These are phyloP conservation scores for Saturnispora mendoncae DNA, from an alignment of 805 yeast species.

Conservation along the genomic window DNA sequence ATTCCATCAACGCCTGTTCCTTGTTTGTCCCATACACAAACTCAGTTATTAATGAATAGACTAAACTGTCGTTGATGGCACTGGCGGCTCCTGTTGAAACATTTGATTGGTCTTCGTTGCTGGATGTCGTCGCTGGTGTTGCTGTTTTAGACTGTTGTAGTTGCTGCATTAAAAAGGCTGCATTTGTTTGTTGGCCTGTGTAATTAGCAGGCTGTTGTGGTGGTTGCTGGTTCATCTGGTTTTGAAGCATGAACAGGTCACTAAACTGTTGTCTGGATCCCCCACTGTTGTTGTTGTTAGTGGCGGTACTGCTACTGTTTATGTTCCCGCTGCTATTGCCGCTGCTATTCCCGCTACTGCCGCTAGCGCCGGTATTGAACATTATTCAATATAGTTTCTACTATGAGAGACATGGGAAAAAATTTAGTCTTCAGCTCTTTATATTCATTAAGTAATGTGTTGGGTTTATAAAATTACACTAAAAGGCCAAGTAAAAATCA, in stretches of 20 bases:
- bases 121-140: slow-evolving; percentile 10
- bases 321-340: no score
- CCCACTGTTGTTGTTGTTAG: no score
- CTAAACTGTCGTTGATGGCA: slow-evolving; percentile 67
- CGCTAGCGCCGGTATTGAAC: no score
- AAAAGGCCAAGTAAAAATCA: no score
- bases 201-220: slow-evolving; percentile 7
- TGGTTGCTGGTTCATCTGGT: slow-evolving; percentile 15
- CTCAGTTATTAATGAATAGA: slow-evolving; percentile 84
- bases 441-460: no score
- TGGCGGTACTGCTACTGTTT: no score
- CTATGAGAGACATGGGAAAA: no score
- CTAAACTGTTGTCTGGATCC: slow-evolving; percentile 8
- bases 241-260: slow-evolving; percentile 15
- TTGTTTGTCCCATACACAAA: slow-evolving; percentile 83
- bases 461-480: not conserved
- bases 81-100: slow-evolving; percentile 16
- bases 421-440: no score
- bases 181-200: slow-evolving; percentile 11
- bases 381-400: no score
- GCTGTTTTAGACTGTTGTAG: slow-evolving; percentile 15
- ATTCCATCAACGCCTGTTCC: slow-evolving; percentile 84
- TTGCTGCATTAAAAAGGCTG: slow-evolving; percentile 21
- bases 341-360: no score
- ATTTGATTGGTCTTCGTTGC: slow-evolving; percentile 3